Evolutionary conservation across 164 flowering plant species (phyloP).

Genomic region (Aristolochia contorta): DNA sequence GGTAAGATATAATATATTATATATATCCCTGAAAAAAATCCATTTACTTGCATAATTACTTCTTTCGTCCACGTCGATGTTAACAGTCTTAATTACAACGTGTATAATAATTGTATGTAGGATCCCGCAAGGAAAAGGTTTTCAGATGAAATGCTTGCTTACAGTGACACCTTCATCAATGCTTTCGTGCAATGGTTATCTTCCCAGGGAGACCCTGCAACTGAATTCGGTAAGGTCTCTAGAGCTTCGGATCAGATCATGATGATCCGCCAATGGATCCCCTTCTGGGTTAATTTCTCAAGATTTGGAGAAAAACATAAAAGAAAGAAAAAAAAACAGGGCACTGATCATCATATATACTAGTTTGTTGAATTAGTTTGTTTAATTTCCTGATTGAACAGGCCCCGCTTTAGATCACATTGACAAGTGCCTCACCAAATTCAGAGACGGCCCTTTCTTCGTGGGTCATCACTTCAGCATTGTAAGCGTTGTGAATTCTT

Average conservation of each 20-base stretch:
- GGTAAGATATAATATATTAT: too few relatives aligned
- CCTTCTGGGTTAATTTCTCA: too few relatives aligned
- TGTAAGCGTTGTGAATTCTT: constrained; percentile 29
- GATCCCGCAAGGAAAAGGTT: constrained; percentile 57
- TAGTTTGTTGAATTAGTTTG: too few relatives aligned
- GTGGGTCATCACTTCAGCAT: constrained; percentile 79
- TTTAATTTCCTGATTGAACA: constrained; percentile 8
- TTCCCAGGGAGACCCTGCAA: constrained; percentile 28
- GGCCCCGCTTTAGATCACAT: constrained; percentile 65
- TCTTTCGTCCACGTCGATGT: background rate
- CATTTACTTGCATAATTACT: background rate
- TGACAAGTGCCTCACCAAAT: constrained; percentile 62
- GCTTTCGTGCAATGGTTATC: constrained; percentile 21
- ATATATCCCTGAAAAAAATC: background rate
- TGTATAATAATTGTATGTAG: constrained; percentile 15
- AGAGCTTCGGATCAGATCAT: too few relatives aligned
- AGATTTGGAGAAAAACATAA: background rate
- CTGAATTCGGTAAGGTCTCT: constrained; percentile 5
- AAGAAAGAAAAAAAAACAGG: too few relatives aligned
- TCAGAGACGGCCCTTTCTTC: constrained; percentile 80
- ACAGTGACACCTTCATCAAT: constrained; percentile 34
- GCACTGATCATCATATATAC: too few relatives aligned
- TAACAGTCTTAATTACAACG: background rate
- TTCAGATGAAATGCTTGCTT: constrained; percentile 61
- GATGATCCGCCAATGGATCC: too few relatives aligned